Evolutionary conservation across 371 early-diverging fungal genomes (phyloP), one percentile per base, ranked within the genome.

Genomic region (Parasitella parasitica): DNA sequence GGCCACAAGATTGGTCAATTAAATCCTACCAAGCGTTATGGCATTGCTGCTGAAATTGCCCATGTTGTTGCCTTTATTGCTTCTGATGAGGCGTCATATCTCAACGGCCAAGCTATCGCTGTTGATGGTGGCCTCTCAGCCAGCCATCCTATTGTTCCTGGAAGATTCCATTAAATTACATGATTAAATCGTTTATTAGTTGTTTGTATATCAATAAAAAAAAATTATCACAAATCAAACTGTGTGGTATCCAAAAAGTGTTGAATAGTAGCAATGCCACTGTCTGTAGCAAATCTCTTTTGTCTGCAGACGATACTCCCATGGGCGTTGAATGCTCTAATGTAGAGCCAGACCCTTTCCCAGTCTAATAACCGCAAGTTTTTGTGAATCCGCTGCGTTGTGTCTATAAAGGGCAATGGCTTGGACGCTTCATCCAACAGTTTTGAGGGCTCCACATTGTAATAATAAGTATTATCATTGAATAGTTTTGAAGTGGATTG

Each of bases 261-360:
- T 56, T 67, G 59, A 50, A 81, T 73, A 7, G 79, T 82, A 52
- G 79, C 75, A 63, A 71, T 54, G 11, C 74, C 74, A 0, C 56
- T 73, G 11, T 66, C 61, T n/a, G 60, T 66, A 15, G 54, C 53
- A 63, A 67, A 74, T 16, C 59, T 20, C 9, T 63, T 67, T 52
- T 78, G 66, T 62, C 87, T 54, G 36, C 78, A 77, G 4, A 89
- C 68, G 37, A 89, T 87, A 5, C 81, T 75, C 9, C 81, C 89
- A 61, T 89, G 89, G 0, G 85, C 76, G 67, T 86, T 82, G 5
- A 77, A 55, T 32, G 57, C 67, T 24, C 64, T 65, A 24, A 82
- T 75, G 54, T 71, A 72, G 0, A 86, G 81, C 50, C 78, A 71
- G 4, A 78, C 61, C 27, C 76, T 71, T 15, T 77, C 66, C 88